Evolutionary conservation across 345 rosid genomes (phyloP), one percentile per base, ranked within the genome.

Genomic region (Lepidium sativum): DNA sequence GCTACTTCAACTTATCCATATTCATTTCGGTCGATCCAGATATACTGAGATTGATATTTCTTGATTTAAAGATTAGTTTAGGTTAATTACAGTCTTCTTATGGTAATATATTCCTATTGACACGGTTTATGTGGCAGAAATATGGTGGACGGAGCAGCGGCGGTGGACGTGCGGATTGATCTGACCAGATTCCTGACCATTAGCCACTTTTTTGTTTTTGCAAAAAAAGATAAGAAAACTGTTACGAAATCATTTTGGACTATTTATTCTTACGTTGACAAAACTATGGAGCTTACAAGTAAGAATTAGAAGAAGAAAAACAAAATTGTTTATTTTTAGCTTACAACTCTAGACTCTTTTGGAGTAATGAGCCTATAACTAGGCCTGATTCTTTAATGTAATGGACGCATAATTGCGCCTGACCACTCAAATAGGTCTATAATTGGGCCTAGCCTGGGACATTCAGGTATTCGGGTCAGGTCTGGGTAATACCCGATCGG

Each of bases 111-210:
- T 25, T 17, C 29, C 3, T 29, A 38, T 41, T 31, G 23, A 70
- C 18, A 49, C 53, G 41, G 14, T 65, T 9, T 65, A 41, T 58
- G 34, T 71, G 62, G 48, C 75, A 83, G 87, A 83, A 78, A 54
- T 83, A 83, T 64, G 76, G 76, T 13, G 85, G 88, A 39, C 84
- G 83, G 75, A 79, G 86, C 63, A 69, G 80, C 74, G 63, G 86
- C 51, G 79, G 88, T 61, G 62, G 82, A 5, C 89, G 89, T 35
- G 76, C 76, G 23, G 76, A 72, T 18, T 72, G 67, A 65, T 35
- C 54, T 54, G 65, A 38, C 63, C 16, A 54, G 12, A 16, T 23
- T 34, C 39, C 13, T 33, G 16, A 62, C 33, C 61, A n/a, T 60
- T 40, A 5, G 60, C 54, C 45, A 51, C 67, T 12, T 60, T 69